Base-by-base conservation (phyloP, 768 basidiomycete genomes). In the Fistulinella prunicolor region DNA sequence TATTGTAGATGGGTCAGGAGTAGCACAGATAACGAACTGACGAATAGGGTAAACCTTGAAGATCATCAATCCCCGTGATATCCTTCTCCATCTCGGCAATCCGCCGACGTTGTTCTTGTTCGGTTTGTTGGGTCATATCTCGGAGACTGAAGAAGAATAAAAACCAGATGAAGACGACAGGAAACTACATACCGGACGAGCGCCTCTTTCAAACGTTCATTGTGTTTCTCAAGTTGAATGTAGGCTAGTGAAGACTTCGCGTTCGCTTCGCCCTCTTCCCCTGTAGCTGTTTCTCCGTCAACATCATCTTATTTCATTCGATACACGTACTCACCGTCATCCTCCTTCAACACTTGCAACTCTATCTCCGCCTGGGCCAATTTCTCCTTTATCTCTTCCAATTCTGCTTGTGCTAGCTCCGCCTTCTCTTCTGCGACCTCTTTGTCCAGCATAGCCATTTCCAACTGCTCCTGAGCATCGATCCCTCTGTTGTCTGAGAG, bases 381-480 rank as follows among this genome's bases (percentile, higher is more conserved):
- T 56, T 76, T 80, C 68, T 97, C 95, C 58, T 77, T 86, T 49
- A 86, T 61, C 44, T 85, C 86, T 56, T 89, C 90, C 42, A 94
- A 60, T 61, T 94, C 92, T 0, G 75, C 67, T 62, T 92, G 85
- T 0, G 85, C 85, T 2, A 81, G 62, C 66, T 97, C 95, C 0
- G 89, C 85, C 50, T 82, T 82, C 66, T 97, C 95, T 62, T 98
- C 96, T 0, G 95, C 94, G 32, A 98, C 83, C 65, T 99, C 96
- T 69, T 92, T 93, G 64, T 99, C 96, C 57, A 99, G 70, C 78
- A 89, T 89, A 3, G 83, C 77, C 86, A 97, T 93, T 71, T 99
- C 96, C 32, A 98, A 70, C 62, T 94, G 90, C 49, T 97, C 95
- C 44, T 88, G 82, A 1, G 86, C 65, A 63, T 98, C 95, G 3